Evolutionary conservation across 441 rosid species (phyloP), one percentile per base, ranked within the genome.

Genomic region (Populus hybrid): DNA sequence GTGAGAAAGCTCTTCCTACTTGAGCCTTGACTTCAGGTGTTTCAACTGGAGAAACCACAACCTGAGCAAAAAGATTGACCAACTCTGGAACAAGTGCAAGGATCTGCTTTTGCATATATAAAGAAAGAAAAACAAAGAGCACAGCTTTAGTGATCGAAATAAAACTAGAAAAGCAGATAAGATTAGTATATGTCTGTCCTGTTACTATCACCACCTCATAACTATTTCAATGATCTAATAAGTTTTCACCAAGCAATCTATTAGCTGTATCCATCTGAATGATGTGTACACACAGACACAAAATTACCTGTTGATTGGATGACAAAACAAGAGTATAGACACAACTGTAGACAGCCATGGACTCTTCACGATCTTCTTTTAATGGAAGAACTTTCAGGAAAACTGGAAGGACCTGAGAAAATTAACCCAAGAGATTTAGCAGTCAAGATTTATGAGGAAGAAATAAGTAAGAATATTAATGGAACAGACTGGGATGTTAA

Each of bases 311-410:
- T 31, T 93, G 90, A 79, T 93, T 91, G 76, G 99, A 94, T 21
- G 97, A 80, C 80, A 92, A 81, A 77, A 97, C 94, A 74, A 94
- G 97, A 61, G 91, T 82, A 72, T 89, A 93, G 75, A 94, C 84
- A 84, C 98, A 97, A 77, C 86, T 87, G 83, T 94, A 97, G 45
- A 97, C 97, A 63, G 95, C 89, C 89, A 89, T 85, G 59, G 99
- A 97, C 84, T 97, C 99, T 78, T 97, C 99, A n/a, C 76, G 97
- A 76, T 97, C 98, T 89, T 97, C 99, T 84, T 90, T 94, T 71
- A 97, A 76, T 59, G 99, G 99, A 84, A 97, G 97, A 71, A 86
- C 94, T 88, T 90, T 94, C 85, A 97, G 56, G 73, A 97, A 89
- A 73, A 89, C 94, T 28, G 99, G 98, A 79, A 97, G 97, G 76